phyloP scores from a whole-genome alignment of 1,139 yeast species.

The Blastobotrys raffinosifermentans region DNA sequence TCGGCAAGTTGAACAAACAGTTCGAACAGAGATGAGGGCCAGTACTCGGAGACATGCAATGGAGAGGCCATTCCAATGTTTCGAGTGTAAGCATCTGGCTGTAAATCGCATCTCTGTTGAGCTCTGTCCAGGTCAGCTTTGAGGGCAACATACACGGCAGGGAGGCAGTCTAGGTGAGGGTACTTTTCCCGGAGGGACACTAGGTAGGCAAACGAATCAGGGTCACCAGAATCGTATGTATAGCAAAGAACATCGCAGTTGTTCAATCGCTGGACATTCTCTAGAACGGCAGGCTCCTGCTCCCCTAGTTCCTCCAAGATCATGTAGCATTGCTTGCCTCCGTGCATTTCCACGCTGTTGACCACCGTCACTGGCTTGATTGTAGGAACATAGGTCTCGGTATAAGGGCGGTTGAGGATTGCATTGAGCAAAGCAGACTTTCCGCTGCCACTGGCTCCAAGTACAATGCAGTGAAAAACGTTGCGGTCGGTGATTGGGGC shows the following conservation, averaged over 20 bases:
- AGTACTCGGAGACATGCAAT: slow-evolving; percentile 78
- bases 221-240: slow-evolving; percentile 90
- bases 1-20: slow-evolving; percentile 82
- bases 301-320: slow-evolving; percentile 89
- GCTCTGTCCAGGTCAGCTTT: slow-evolving; percentile 95
- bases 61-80: slow-evolving; percentile 65
- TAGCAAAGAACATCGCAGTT: slow-evolving; percentile 89
- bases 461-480: slow-evolving; percentile 80
- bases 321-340: slow-evolving; percentile 91
- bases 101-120: slow-evolving; percentile 78
- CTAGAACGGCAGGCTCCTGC: slow-evolving; percentile 73
- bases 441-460: slow-evolving; percentile 85
- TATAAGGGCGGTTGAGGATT: slow-evolving; percentile 68
- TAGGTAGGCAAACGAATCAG: slow-evolving; percentile 83
- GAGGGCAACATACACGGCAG: slow-evolving; percentile 81
- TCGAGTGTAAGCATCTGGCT: slow-evolving; percentile 83
- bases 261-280: slow-evolving; percentile 62
- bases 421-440: slow-evolving; percentile 74
- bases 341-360: slow-evolving; percentile 88
- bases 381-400: slow-evolving; percentile 74
- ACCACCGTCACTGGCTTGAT: slow-evolving; percentile 76
- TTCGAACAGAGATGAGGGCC: slow-evolving; percentile 85
- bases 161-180: slow-evolving; percentile 59
- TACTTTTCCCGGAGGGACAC: slow-evolving; percentile 60
- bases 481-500: slow-evolving; percentile 61